phyloP scores from a whole-genome alignment of 106 monocot genomes.

The Hemerocallis citrina region DNA sequence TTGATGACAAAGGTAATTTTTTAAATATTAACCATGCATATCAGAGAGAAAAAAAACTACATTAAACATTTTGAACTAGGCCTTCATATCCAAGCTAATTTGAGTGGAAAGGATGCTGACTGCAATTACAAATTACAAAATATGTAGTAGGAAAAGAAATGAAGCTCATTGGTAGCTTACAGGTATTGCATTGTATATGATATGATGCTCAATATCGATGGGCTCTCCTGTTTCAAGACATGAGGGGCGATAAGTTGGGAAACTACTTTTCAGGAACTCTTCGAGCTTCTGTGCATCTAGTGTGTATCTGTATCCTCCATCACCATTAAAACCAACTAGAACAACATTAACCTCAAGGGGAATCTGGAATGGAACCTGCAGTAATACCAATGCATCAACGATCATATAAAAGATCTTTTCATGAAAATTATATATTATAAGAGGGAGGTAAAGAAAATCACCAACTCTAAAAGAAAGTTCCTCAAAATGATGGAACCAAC shows the following conservation, averaged over 20 bases:
- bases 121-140: conserved; percentile 1
- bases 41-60: too few relatives aligned
- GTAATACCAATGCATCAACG: neutral
- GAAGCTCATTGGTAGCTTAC: conserved; percentile 35
- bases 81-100: neutral
- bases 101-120: neutral
- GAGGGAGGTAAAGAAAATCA: neutral
- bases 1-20: too few relatives aligned
- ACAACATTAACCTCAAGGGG: conserved; percentile 93
- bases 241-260: conserved; percentile 80
- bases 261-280: conserved; percentile 61
- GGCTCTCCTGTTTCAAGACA: conserved; percentile 95
- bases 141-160: neutral
- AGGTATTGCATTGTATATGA: conserved; percentile 79
- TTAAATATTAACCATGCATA: too few relatives aligned
- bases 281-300: conserved; percentile 70
- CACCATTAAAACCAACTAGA: conserved; percentile 78
- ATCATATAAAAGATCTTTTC: neutral
- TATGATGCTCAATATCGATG: conserved; percentile 94
- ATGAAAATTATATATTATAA: neutral
- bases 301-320: conserved; percentile 76
- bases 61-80: too few relatives aligned
- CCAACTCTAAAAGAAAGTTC: neutral
- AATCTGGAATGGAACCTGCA: conserved; percentile 98
- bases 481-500: neutral